A percentile compares a stretch with the other conserved stretches of the same genome.
Evolutionary conservation across 1,139 yeast species (phyloP).

Genomic region (Diutina rugosa): DNA sequence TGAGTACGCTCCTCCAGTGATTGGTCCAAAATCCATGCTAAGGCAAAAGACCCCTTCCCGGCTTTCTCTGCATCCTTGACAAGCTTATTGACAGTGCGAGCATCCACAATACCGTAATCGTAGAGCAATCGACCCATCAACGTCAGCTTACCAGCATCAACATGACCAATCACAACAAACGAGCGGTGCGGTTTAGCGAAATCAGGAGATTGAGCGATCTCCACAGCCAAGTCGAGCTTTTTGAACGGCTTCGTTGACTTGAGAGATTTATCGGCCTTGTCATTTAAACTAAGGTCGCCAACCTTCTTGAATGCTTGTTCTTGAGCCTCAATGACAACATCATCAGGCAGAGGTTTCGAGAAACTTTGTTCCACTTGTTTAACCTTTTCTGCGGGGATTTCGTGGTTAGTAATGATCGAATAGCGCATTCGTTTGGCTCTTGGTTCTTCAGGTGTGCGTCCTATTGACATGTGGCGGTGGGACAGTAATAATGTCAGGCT

Average conservation of each 20-base stretch:
- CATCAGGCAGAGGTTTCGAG: conserved; percentile 47
- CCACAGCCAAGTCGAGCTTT: conserved; percentile 25
- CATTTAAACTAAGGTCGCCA: conserved; percentile 9
- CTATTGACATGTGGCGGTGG: background rate
- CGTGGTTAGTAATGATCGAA: conserved; percentile 1
- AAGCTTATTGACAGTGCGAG: conserved; percentile 61
- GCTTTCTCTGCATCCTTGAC: conserved; percentile 68
- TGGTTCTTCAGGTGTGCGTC: background rate
- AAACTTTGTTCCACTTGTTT: background rate
- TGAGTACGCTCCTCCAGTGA: conserved; percentile 78
- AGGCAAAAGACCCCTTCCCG: conserved; percentile 88
- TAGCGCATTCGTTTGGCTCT: background rate
- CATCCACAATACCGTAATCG: conserved; percentile 73
- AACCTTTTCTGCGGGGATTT: conserved; percentile 1
- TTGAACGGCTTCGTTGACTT: conserved; percentile 28
- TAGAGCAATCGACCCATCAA: conserved; percentile 79
- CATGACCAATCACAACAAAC: conserved; percentile 89
- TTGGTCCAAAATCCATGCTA: conserved; percentile 98
- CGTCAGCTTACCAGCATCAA: conserved; percentile 96
- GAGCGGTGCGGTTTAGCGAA: conserved; percentile 51
- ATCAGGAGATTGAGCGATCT: conserved; percentile 20
- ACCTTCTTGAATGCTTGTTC: conserved; percentile 33
- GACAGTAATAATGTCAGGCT: background rate
- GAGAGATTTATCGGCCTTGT: conserved; percentile 3
- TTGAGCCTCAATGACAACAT: conserved; percentile 52